Conservation (phyloP, 2,329 filamentous ascomycete genomes). For the Ilyonectria sp. region DNA sequence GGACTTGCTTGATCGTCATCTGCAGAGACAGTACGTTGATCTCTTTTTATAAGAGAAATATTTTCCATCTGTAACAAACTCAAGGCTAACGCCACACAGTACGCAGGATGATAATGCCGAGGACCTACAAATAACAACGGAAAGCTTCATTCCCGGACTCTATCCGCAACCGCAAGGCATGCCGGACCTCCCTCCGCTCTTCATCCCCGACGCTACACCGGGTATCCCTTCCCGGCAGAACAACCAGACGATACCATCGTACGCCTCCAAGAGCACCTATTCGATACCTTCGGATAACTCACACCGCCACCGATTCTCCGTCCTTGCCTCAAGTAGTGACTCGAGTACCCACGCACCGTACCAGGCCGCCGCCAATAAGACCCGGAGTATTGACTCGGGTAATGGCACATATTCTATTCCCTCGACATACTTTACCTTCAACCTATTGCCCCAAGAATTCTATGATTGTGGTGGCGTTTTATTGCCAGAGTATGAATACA, state of each 20-base stretch:
- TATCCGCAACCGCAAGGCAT: constrained; percentile 44
- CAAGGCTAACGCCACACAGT: constrained; percentile 39
- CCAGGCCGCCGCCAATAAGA: constrained; percentile 29
- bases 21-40: constrained; percentile 55
- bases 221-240: constrained; percentile 52
- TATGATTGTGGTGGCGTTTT: no score
- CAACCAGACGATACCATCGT: constrained; percentile 59
- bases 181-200: constrained; percentile 43
- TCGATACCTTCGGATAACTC: constrained; percentile 62
- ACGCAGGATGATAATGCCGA: constrained; percentile 37
- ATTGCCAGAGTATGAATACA: no score
- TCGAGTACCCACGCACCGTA: constrained; percentile 53
- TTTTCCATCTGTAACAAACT: not conserved
- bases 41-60: not conserved
- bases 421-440: no score
- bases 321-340: constrained; percentile 48
- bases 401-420: no score
- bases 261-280: constrained; percentile 63
- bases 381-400: no score
- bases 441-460: no score
- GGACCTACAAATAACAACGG: constrained; percentile 35
- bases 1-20: constrained; percentile 72
- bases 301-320: constrained; percentile 45
- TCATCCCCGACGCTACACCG: constrained; percentile 41
- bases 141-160: constrained; percentile 33